phyloP scores from a whole-genome alignment of 192 early-diverging fungal genomes.

The Coemansia sp. region DNA sequence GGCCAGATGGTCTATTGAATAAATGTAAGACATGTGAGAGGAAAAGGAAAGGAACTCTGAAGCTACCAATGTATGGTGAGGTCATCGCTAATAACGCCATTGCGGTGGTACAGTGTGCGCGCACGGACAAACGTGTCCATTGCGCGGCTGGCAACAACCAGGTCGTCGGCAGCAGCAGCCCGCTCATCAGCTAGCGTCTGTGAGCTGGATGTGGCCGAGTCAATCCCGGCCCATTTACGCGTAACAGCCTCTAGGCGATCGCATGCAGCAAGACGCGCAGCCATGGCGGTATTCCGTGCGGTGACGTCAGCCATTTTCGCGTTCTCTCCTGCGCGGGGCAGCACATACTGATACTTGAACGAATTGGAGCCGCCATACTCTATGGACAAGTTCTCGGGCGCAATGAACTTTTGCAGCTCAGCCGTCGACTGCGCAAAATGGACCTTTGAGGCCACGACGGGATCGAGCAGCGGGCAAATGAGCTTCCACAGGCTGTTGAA shows the following conservation, averaged over 20 bases:
- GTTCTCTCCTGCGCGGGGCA: constrained; percentile 55
- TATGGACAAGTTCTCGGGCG: constrained; percentile 58
- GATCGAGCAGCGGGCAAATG: constrained; percentile 81
- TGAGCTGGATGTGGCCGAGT: constrained; percentile 7
- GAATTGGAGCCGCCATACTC: constrained; percentile 61
- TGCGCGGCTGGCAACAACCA: constrained; percentile 52
- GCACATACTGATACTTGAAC: constrained; percentile 59
- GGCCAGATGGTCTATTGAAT: not conserved
- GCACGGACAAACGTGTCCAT: constrained; percentile 56
- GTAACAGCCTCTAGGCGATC: constrained; percentile 52
- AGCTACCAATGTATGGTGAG: constrained; percentile 19
- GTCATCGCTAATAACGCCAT: constrained; percentile 39
- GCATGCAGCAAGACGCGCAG: constrained; percentile 35
- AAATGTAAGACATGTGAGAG: not conserved
- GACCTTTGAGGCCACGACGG: constrained; percentile 86
- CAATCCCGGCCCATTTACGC: constrained; percentile 47
- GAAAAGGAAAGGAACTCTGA: not conserved
- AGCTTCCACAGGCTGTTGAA: constrained; percentile 83
- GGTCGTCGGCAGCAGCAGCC: constrained; percentile 33
- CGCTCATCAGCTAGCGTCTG: constrained; percentile 37
- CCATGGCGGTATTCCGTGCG: constrained; percentile 37
- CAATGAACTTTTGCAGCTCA: constrained; percentile 66
- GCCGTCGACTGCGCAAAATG: constrained; percentile 65
- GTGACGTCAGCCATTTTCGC: constrained; percentile 26
- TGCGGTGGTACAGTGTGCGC: constrained; percentile 57